Evolutionary conservation across 768 basidiomycete genomes (phyloP), one percentile per base, ranked within the genome.

Genomic region (Suillus tomentosus): DNA sequence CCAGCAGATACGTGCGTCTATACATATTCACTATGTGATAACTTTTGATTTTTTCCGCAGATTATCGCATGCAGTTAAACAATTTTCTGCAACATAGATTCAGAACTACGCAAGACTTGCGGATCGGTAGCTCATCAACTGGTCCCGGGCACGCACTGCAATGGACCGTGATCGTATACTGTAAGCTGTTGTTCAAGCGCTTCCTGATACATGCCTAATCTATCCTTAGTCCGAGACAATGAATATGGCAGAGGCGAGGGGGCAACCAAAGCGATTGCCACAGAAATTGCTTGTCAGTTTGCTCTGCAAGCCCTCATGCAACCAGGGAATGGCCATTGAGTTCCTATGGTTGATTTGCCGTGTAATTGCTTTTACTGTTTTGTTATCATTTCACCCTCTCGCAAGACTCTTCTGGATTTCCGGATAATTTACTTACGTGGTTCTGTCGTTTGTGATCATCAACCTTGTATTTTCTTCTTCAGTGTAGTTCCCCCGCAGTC

Each of bases 51-150:
- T n/a, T 65, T 67, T 45, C 54, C 36, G 9, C 37, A 73, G 72
- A 73, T 45, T 63, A 64, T 48, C 51, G 70, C 45, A 67, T 72
- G 65, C 64, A 72, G 37, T 62, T 75, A 19, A 74, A 75, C 60
- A 75, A 74, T 62, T 65, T 64, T 15, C 51, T 68, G 34, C 73
- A 74, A 62, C 57, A 37, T 8, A 62, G 65, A 39, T 65, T 58
- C 42, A 61, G 67, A 6, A 13, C 45, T 34, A 62, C 62, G 8
- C 24, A 39, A 17, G 48, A 8, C 5, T 39, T 69, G 22, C 5
- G 10, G 8, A 9, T 17, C 67, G 63, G 62, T 63, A 66, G 2
- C 59, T 69, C 10, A 40, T 7, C 13, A 50, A 45, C 1, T 45
- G 57, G 57, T 31, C 57, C 40, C 10, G 24, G 5, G 19, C 24